Conservation (phyloP, 2,329 filamentous ascomycete genomes). For the Fusarium marasasianum region DNA sequence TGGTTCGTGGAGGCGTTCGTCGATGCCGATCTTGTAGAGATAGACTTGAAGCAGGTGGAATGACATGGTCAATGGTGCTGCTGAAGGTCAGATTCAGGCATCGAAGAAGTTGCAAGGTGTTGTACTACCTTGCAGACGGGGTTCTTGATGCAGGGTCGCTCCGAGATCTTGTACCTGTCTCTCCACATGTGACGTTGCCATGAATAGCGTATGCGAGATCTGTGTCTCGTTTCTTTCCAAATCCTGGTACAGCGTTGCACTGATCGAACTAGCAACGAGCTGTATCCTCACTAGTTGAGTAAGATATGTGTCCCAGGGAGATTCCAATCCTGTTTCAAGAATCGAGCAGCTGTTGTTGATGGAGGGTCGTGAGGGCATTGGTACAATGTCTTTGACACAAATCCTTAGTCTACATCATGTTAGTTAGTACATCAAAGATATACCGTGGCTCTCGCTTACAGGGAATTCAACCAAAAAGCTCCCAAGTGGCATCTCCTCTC, state of each 20-base stretch:
- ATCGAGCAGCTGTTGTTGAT: not conserved
- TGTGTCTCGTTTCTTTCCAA: not conserved
- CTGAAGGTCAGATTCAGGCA: not conserved
- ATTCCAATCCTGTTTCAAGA: not conserved
- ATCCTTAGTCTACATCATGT: not conserved
- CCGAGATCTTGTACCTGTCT: slow-evolving; percentile 1
- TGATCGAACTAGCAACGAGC: not conserved
- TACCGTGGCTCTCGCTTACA: not conserved
- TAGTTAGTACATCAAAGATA: not conserved
- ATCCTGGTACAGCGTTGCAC: not conserved
- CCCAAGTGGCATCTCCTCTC: slow-evolving; percentile 15
- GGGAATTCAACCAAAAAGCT: slow-evolving; percentile 8
- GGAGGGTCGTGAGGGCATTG: not conserved
- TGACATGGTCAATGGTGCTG: not conserved
- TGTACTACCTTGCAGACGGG: not conserved
- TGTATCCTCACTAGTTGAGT: not conserved
- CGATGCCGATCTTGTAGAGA: slow-evolving; percentile 12
- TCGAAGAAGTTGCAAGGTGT: accelerated
- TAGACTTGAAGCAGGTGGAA: slow-evolving; percentile 1
- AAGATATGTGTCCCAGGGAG: not conserved
- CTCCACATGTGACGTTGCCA: slow-evolving; percentile 5
- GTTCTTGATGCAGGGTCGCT: not conserved
- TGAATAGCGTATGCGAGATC: not conserved
- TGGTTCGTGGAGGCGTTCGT: not conserved
- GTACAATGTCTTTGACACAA: not conserved